Evolutionary conservation across 345 rosid genomes (phyloP).

Genomic region (Camelina laxa): DNA sequence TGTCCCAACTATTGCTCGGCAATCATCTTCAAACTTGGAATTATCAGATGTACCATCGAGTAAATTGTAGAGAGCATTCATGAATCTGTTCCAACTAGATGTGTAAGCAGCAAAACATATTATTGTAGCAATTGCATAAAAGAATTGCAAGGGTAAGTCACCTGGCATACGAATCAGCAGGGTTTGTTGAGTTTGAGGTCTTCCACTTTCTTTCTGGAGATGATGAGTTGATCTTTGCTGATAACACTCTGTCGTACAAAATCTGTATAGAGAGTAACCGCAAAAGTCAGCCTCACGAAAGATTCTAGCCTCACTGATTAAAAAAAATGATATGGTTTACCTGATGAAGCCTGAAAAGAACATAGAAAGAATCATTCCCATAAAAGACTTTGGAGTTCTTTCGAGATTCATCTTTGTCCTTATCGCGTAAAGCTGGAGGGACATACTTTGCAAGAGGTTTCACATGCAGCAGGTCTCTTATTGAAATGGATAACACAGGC

Average conservation of each 20-base stretch:
- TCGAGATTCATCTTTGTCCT: slow-evolving; percentile 53
- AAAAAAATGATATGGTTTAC: slow-evolving; percentile 48
- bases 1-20: slow-evolving; percentile 94
- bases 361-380: slow-evolving; percentile 93
- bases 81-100: slow-evolving; percentile 62
- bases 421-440: slow-evolving; percentile 53
- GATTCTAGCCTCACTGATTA: slow-evolving; percentile 3
- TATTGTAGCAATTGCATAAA: slow-evolving; percentile 2
- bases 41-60: slow-evolving; percentile 96
- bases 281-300: slow-evolving; percentile 1
- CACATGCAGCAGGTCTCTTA: slow-evolving; percentile 63
- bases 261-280: slow-evolving; percentile 52
- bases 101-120: slow-evolving; percentile 25
- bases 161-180: slow-evolving; percentile 89
- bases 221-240: slow-evolving; percentile 91
- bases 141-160: slow-evolving; percentile 32
- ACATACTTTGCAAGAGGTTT: slow-evolving; percentile 92
- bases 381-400: slow-evolving; percentile 73
- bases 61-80: slow-evolving; percentile 86
- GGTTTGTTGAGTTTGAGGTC: slow-evolving; percentile 67
- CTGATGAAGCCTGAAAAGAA: slow-evolving; percentile 95
- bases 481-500: slow-evolving; percentile 65
- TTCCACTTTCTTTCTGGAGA: slow-evolving; percentile 91
- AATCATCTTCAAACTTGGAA: slow-evolving; percentile 94
- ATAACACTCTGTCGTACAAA: slow-evolving; percentile 82